Percentiles rank a stretch among this genome's conserved stretches.
These are phyloP conservation scores for Cyberlindnera galapagoensis DNA, from an alignment of 805 yeast genomes.

Conservation along the genomic window DNA sequence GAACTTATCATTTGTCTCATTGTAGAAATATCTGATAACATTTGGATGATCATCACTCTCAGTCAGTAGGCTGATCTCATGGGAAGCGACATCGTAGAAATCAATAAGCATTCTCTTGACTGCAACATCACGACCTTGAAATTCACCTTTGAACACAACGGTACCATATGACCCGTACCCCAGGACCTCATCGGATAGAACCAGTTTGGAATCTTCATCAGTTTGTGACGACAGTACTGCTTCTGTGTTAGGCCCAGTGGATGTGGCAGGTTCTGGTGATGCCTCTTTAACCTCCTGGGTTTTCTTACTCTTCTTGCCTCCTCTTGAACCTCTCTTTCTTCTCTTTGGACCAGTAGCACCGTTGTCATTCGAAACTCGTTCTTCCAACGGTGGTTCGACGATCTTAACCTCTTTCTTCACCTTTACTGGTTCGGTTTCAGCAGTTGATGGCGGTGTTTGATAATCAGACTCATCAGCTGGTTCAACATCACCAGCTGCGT, in stretches of 20 bases:
- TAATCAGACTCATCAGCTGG: constrained; percentile 1
- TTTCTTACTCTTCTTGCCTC: constrained; percentile 58
- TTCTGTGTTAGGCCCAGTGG: constrained; percentile 5
- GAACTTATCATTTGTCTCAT: constrained; percentile 84
- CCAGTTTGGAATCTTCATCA: constrained; percentile 28
- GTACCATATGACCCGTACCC: constrained; percentile 98
- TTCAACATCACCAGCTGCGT: not conserved
- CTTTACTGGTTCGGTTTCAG: constrained; percentile 1
- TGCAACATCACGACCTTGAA: constrained; percentile 92
- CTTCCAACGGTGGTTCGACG: constrained; percentile 23
- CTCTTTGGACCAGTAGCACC: constrained; percentile 37
- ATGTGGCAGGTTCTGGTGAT: not conserved
- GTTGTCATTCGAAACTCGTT: constrained; percentile 12
- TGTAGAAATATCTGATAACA: constrained; percentile 87
- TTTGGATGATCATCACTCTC: constrained; percentile 97
- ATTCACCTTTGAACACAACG: constrained; percentile 82
- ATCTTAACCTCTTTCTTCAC: constrained; percentile 23
- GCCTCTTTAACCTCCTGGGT: constrained; percentile 4
- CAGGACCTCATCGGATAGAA: constrained; percentile 65
- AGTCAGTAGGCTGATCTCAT: constrained; percentile 79
- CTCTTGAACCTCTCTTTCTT: constrained; percentile 81
- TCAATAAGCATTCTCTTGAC: constrained; percentile 90
- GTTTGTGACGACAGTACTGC: constrained; percentile 27
- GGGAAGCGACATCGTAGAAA: constrained; percentile 89
- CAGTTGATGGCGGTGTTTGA: not conserved